These are phyloP conservation scores for Helotiales sp. DNA, from an alignment of 2,329 filamentous ascomycete genomes.

Conservation along the genomic window DNA sequence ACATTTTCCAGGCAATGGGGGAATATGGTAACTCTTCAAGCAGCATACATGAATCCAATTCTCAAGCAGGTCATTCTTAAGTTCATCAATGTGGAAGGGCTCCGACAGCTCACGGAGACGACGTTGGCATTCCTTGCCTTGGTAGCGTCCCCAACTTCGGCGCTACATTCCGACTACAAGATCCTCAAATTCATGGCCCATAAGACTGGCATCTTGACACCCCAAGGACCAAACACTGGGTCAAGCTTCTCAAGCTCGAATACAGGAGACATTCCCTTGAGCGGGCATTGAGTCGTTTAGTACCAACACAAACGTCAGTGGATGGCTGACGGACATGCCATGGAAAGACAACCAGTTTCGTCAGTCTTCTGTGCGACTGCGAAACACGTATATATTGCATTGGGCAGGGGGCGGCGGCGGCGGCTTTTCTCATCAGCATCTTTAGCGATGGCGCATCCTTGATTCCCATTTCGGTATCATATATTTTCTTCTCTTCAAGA, in stretches of 20 bases:
- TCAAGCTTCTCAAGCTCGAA: slow-evolving; percentile 33
- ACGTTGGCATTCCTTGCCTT: slow-evolving; percentile 79
- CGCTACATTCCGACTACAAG: slow-evolving; percentile 72
- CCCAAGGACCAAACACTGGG: slow-evolving; percentile 16
- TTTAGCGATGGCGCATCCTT: slow-evolving; percentile 33
- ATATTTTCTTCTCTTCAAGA: not conserved
- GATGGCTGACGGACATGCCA: not conserved
- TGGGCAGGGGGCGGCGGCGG: slow-evolving; percentile 28
- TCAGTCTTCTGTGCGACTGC: slow-evolving; percentile 26
- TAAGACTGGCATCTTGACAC: slow-evolving; percentile 29
- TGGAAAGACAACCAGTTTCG: not conserved
- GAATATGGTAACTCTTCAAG: slow-evolving; percentile 88
- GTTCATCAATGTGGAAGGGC: slow-evolving; percentile 59
- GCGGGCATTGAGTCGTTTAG: slow-evolving; percentile 17
- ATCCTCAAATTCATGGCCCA: slow-evolving; percentile 61
- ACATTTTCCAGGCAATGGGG: slow-evolving; percentile 80
- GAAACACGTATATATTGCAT: slow-evolving; percentile 35
- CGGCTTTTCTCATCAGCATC: slow-evolving; percentile 32
- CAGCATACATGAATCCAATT: slow-evolving; percentile 71
- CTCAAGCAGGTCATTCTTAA: slow-evolving; percentile 61
- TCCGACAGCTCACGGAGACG: slow-evolving; percentile 67
- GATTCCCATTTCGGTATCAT: not conserved
- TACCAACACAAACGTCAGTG: slow-evolving; percentile 7
- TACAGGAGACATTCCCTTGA: slow-evolving; percentile 26
- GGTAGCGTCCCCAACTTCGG: slow-evolving; percentile 74